These are phyloP conservation scores for Termitomyces sp. DNA, from an alignment of 768 basidiomycete species.

Conservation along the genomic window DNA sequence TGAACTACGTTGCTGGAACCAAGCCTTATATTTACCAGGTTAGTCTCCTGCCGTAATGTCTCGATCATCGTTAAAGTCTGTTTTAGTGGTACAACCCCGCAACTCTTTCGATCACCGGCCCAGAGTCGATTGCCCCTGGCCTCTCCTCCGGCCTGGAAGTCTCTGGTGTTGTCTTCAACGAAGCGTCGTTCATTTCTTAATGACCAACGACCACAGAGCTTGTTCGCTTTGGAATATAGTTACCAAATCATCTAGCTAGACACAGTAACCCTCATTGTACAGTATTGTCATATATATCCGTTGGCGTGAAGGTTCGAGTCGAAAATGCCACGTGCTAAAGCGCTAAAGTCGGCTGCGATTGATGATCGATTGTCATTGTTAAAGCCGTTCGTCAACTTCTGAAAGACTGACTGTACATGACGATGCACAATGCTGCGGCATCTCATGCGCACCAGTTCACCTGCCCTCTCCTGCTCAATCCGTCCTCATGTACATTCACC, in stretches of 20 bases:
- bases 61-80: background rate
- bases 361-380: background rate
- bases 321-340: too few relatives aligned
- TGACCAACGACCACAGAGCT: background rate
- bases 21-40: constrained; percentile 96
- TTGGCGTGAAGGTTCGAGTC: too few relatives aligned
- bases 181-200: constrained; percentile 82
- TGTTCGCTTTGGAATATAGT: background rate
- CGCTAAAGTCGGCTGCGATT: too few relatives aligned
- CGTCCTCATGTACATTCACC: constrained; percentile 6
- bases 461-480: constrained; percentile 10
- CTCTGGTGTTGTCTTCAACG: constrained; percentile 76
- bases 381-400: constrained; percentile 1
- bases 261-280: constrained; percentile 32
- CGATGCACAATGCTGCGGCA: constrained; percentile 55
- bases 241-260: background rate
- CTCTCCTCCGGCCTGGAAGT: constrained; percentile 44
- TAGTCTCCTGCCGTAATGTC: constrained; percentile 15
- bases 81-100: constrained; percentile 46
- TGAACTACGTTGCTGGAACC: constrained; percentile 90
- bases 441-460: constrained; percentile 27
- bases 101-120: constrained; percentile 40
- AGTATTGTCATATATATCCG: background rate
- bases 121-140: constrained; percentile 35
- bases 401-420: background rate